These are phyloP conservation scores for Kluyveromyces nonfermentans DNA, from an alignment of 805 yeast species.

Conservation along the genomic window DNA sequence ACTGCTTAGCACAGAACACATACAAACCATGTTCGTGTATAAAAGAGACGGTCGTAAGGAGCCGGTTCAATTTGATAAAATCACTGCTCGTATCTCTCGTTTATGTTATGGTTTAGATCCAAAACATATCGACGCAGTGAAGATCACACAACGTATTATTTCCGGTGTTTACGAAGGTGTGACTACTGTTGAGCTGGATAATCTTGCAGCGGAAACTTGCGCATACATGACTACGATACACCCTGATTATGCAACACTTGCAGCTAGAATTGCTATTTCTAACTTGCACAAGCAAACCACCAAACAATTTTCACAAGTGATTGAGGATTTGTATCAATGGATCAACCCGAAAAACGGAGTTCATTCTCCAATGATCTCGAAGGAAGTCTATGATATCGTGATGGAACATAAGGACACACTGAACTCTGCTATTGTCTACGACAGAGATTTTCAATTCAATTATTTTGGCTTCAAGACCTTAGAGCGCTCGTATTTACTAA, in stretches of 20 bases:
- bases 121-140: conserved; percentile 86
- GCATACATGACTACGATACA: conserved; percentile 96
- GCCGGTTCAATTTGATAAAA: conserved; percentile 91
- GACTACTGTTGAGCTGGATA: conserved; percentile 78
- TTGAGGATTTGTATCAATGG: conserved; percentile 63
- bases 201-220: conserved; percentile 90
- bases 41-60: conserved; percentile 93
- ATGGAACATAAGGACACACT: conserved; percentile 53
- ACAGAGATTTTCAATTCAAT: conserved; percentile 68
- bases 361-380: conserved; percentile 63
- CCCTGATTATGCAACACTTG: conserved; percentile 93
- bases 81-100: conserved; percentile 90
- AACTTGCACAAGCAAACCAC: conserved; percentile 92
- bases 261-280: conserved; percentile 93
- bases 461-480: conserved; percentile 91
- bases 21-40: conserved; percentile 59
- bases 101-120: conserved; percentile 91
- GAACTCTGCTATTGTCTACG: conserved; percentile 63
- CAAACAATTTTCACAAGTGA: conserved; percentile 71
- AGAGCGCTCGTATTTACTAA: conserved; percentile 73
- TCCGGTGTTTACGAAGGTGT: conserved; percentile 97
- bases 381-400: conserved; percentile 55
- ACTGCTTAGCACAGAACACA: background rate
- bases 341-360: conserved; percentile 69
- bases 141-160: conserved; percentile 91